These are phyloP conservation scores for Avena atlantica DNA, from an alignment of 176 grass and related monocot genomes.

Conservation along the genomic window DNA sequence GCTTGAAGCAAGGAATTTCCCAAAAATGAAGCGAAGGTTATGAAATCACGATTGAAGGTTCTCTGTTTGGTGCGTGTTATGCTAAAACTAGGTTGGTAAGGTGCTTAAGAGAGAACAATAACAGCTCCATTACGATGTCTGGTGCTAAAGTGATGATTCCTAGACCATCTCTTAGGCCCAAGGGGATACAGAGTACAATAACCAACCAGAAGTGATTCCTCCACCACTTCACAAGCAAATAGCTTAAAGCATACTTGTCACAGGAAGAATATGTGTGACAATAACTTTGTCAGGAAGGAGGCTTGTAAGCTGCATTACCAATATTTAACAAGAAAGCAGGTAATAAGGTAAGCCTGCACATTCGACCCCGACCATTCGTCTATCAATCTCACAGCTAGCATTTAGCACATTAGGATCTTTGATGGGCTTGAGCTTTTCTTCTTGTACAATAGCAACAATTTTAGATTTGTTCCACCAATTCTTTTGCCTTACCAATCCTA, in stretches of 20 bases:
- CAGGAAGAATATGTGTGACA: constrained; percentile 17
- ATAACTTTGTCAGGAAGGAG: constrained; percentile 26
- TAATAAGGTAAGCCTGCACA: constrained; percentile 4
- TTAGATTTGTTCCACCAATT: neutral
- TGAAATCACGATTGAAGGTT: constrained; percentile 25
- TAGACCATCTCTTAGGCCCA: constrained; percentile 22
- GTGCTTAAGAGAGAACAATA: constrained; percentile 24
- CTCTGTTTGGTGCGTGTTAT: neutral
- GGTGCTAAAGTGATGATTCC: constrained; percentile 39
- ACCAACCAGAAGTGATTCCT: constrained; percentile 42
- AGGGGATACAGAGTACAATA: neutral
- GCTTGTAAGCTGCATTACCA: constrained; percentile 10
- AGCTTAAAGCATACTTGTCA: constrained; percentile 27
- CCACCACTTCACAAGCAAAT: constrained; percentile 38
- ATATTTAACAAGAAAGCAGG: constrained; percentile 1
- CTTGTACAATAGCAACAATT: constrained; percentile 2
- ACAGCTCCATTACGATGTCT: neutral
- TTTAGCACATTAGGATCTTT: constrained; percentile 24
- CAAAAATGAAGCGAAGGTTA: constrained; percentile 30
- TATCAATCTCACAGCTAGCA: neutral
- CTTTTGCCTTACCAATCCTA: neutral
- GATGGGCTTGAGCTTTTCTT: neutral
- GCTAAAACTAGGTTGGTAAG: constrained; percentile 26
- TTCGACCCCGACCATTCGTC: constrained; percentile 8
- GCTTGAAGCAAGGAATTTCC: constrained; percentile 25